Evolutionary conservation across 2,329 filamentous ascomycete genomes (phyloP).

Genomic region (Macrophomina tecta): DNA sequence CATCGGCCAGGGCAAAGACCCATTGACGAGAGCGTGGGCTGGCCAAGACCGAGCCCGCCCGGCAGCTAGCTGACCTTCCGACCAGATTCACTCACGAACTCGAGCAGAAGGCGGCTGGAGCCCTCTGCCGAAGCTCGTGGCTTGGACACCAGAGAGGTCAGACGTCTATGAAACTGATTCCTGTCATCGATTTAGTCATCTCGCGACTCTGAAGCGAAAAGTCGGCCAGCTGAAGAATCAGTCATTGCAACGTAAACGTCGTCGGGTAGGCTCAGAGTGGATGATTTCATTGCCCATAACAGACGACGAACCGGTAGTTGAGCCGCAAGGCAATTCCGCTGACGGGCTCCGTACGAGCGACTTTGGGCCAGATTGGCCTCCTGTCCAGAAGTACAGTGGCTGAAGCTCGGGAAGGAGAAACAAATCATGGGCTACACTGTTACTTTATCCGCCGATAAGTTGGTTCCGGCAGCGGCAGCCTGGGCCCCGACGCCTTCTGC

Average conservation of each 20-base stretch:
- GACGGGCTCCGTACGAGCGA: not conserved
- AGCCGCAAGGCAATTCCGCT: too few relatives aligned
- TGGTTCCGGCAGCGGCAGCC: not conserved
- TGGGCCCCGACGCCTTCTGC: not conserved
- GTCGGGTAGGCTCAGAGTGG: not conserved
- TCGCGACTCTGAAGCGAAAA: conserved; percentile 1
- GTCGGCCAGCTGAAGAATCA: not conserved
- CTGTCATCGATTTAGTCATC: not conserved
- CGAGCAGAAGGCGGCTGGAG: not conserved
- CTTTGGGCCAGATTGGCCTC: not conserved
- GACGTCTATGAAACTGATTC: too few relatives aligned
- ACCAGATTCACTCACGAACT: too few relatives aligned
- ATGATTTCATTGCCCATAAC: too few relatives aligned
- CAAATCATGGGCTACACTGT: not conserved
- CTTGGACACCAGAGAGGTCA: not conserved
- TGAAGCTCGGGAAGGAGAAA: not conserved
- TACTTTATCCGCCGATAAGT: not conserved
- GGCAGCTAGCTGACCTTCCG: too few relatives aligned
- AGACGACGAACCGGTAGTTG: too few relatives aligned
- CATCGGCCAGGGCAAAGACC: not conserved
- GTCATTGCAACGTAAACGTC: not conserved
- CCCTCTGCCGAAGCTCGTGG: not conserved
- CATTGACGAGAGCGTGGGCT: not conserved
- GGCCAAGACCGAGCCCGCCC: too few relatives aligned
- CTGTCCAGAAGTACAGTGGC: conserved; percentile 1